Evolutionary conservation across 768 basidiomycete genomes (phyloP), one percentile per base, ranked within the genome.

Genomic region (Baorangia bicolor): DNA sequence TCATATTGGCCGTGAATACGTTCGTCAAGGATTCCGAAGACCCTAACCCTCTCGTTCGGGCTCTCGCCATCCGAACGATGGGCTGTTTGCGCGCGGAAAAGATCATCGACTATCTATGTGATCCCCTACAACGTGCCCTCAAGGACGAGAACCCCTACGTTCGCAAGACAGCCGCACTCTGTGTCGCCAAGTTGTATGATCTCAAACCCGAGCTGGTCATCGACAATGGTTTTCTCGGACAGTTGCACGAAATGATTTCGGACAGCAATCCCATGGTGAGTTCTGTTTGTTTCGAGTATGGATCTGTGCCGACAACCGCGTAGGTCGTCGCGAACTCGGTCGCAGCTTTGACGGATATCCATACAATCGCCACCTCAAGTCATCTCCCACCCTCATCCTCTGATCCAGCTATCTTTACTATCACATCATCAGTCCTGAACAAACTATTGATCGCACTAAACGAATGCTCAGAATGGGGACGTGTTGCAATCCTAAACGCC

Each of bases 391-490:
- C 77, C 12, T 77, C 82, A 2, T 71, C 82, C 4, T 77, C 82
- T 2, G 84, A 88, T 44, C 78, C 84, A 4, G 87, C 85, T 18
- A 71, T 87, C 51, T 98, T 98, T 75, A 74, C 73, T 55, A 92
- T 98, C 70, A 94, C 94, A n/a, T 73, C 87, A 7, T 71, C 84
- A 1, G 82, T 95, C 56, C 80, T 99, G 47, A 88, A 81, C 73
- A 97, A 95, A 69, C 83, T 99, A 16, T 78, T 99, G 52, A 90
- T 98, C 51, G 97, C 96, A 2, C 79, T 99, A 20, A 96, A 96
- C 69, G 97, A 98, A 73, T 98, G 96, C 69, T 96, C 95, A 0
- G 97, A 99, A 75, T 99, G 97, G 97, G 97, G 97, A 31, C 84
- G 96, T 53, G 94, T 99, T 16, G 94, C 95, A 1, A 86, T 99